Percentiles rank a stretch among this genome's conserved stretches.
Conservation (phyloP, 345 rosid genomes). For the Bruguiera sexangula region DNA sequence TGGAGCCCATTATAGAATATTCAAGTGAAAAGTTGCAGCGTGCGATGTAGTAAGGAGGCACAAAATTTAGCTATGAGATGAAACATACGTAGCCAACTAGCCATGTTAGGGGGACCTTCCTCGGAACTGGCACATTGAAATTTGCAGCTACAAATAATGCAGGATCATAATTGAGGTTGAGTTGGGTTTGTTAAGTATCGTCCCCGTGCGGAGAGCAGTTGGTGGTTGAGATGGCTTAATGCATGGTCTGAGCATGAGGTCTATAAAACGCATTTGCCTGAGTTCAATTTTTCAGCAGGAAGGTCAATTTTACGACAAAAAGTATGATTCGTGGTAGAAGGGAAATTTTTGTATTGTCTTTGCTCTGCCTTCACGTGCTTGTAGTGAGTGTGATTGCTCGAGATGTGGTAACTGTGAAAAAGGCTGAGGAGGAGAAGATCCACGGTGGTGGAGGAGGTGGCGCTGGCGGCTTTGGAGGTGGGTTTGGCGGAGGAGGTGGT, state of each 20-base stretch:
- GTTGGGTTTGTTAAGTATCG: not conserved
- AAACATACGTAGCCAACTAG: no score
- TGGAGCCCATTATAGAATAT: no score
- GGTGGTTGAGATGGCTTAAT: conserved; percentile 43
- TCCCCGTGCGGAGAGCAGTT: conserved; percentile 31
- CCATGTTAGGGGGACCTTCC: not conserved
- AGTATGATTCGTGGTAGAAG: conserved; percentile 32
- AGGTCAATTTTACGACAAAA: not conserved
- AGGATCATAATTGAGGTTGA: not conserved
- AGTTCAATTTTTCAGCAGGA: not conserved
- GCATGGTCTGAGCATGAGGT: conserved; percentile 11
- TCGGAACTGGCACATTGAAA: not conserved
- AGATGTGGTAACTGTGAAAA: conserved; percentile 21
- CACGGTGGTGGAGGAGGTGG: conserved; percentile 12
- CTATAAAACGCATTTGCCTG: conserved; percentile 10
- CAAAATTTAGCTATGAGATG: no score
- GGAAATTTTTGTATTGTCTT: conserved; percentile 33
- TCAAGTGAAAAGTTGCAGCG: no score
- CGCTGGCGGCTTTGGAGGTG: not conserved
- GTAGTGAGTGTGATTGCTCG: conserved; percentile 40
- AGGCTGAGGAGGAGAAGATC: conserved; percentile 25
- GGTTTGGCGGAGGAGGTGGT: conserved; percentile 13
- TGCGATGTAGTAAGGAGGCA: no score
- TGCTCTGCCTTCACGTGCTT: conserved; percentile 46
- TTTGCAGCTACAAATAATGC: not conserved